Percentiles rank a stretch among this genome's conserved stretches.
These are phyloP conservation scores for Scortechinia acanthostroma DNA, from an alignment of 2,329 filamentous ascomycete species.

Conservation along the genomic window DNA sequence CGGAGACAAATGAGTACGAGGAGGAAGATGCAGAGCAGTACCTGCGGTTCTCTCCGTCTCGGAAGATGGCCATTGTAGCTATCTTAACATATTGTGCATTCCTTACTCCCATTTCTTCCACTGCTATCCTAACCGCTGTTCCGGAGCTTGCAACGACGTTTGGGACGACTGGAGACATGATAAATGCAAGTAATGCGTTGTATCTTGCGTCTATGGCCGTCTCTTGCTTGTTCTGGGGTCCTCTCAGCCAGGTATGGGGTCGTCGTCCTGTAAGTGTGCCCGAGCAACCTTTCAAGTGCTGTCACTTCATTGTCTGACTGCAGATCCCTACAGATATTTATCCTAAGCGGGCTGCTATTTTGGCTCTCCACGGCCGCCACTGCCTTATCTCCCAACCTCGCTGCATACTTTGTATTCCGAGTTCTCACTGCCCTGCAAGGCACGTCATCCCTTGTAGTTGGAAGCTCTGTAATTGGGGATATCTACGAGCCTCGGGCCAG, in stretches of 20 bases:
- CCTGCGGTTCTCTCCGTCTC: neutral
- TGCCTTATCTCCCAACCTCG: slow-evolving; percentile 44
- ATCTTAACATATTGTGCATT: slow-evolving; percentile 53
- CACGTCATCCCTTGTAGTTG: slow-evolving; percentile 46
- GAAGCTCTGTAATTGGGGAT: slow-evolving; percentile 41
- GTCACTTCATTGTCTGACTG: neutral
- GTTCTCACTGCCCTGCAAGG: slow-evolving; percentile 51
- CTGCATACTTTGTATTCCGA: slow-evolving; percentile 46
- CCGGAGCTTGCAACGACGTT: slow-evolving; percentile 58
- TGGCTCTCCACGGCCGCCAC: slow-evolving; percentile 44
- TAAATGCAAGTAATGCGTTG: slow-evolving; percentile 63
- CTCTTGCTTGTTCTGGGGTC: slow-evolving; percentile 58
- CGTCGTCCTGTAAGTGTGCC: slow-evolving; percentile 31
- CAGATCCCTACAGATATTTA: slow-evolving; percentile 27
- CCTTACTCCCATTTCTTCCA: slow-evolving; percentile 55
- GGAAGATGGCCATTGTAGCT: slow-evolving; percentile 26
- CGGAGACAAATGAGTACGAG: neutral
- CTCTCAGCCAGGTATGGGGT: slow-evolving; percentile 50
- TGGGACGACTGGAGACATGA: slow-evolving; percentile 49
- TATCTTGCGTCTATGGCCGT: slow-evolving; percentile 69
- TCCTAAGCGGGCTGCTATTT: slow-evolving; percentile 38
- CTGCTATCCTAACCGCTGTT: slow-evolving; percentile 55
- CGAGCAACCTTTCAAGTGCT: neutral
- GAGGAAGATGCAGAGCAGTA: neutral
- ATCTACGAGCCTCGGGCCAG: slow-evolving; percentile 36